A percentile compares a stretch with the other conserved stretches of the same genome.
phyloP scores from a whole-genome alignment of 805 yeast species.

The Ogataea haglerorum region DNA sequence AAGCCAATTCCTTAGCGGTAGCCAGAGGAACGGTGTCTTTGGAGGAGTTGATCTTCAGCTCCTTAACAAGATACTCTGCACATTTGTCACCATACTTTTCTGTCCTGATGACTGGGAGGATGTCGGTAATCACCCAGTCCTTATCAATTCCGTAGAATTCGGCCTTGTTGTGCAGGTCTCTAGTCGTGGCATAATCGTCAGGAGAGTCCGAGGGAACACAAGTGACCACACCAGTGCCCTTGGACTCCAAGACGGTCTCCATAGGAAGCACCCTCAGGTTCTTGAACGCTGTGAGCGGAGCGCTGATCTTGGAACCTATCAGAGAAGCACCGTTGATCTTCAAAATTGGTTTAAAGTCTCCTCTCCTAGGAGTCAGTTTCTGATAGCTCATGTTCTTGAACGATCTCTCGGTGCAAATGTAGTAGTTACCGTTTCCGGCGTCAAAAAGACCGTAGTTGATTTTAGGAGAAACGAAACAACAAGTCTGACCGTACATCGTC shows the following conservation, averaged over 20 bases:
- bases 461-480: slow-evolving; percentile 96
- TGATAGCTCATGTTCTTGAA: slow-evolving; percentile 97
- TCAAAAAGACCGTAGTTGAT: slow-evolving; percentile 88
- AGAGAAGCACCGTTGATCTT: slow-evolving; percentile 66
- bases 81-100: slow-evolving; percentile 83
- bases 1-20: slow-evolving; percentile 89
- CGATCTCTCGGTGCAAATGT: slow-evolving; percentile 88
- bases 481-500: slow-evolving; percentile 98
- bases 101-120: slow-evolving; percentile 72
- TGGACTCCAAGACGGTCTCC: slow-evolving; percentile 92
- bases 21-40: slow-evolving; percentile 86
- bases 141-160: slow-evolving; percentile 82
- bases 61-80: slow-evolving; percentile 81
- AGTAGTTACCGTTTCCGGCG: slow-evolving; percentile 72
- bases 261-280: slow-evolving; percentile 86
- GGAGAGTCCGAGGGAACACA: slow-evolving; percentile 99
- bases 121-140: slow-evolving; percentile 80
- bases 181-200: slow-evolving; percentile 87
- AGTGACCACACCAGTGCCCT: slow-evolving; percentile 99
- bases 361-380: slow-evolving; percentile 86
- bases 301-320: slow-evolving; percentile 81
- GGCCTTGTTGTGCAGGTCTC: slow-evolving; percentile 82
- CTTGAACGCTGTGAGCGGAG: slow-evolving; percentile 73
- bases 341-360: slow-evolving; percentile 60
- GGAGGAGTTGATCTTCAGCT: slow-evolving; percentile 90